Evolutionary conservation across 352 stramenopile species (phyloP), one percentile per base, ranked within the genome.

Genomic region (Aphanomyces stellatus): DNA sequence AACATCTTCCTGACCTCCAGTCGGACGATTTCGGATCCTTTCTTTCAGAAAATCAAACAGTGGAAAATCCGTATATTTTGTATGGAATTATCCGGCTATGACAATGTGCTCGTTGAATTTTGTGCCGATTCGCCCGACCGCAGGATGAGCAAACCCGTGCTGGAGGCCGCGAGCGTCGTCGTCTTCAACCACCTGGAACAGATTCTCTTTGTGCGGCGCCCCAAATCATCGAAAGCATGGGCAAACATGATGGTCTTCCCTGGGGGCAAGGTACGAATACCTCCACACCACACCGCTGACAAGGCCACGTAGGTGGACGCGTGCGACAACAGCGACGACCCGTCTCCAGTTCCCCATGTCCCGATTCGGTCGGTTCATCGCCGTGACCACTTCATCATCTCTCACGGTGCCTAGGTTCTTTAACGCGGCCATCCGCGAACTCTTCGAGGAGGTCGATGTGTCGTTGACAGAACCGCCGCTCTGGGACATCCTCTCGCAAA

Each of bases 241-340:
- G 60, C 60, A 6, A 59, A 67, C 43, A 56, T 67, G 43, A 59
- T 67, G 60, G 60, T 67, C 10, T 67, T 67, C 33, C 60, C 60
- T 17, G 60, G 60, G 5, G 60, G 60, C n/a, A 67, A 67, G 60
- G 60, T 67, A 57, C 17, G 0, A 8, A 37, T 51, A 5, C 25
- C 8, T 51, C 8, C 42, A n/a, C n/a, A n/a, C n/a, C n/a, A n/a
- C n/a, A n/a, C n/a, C n/a, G n/a, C n/a, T n/a, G n/a, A n/a, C n/a
- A n/a, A n/a, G n/a, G n/a, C n/a, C n/a, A n/a, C 8, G 13, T 25
- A 53, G 37, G 37, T 46, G 13, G 37, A 46, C 37, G 37, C 37
- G 11, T n/a, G 37, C 37, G 37, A 46, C 37, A 19, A 46, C 37
- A 46, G n/a, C n/a, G 37, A 19, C 13, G 11, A 46, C n/a, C 37